Conservation (phyloP, 2,329 filamentous ascomycete genomes). For the Alternaria sp. region DNA sequence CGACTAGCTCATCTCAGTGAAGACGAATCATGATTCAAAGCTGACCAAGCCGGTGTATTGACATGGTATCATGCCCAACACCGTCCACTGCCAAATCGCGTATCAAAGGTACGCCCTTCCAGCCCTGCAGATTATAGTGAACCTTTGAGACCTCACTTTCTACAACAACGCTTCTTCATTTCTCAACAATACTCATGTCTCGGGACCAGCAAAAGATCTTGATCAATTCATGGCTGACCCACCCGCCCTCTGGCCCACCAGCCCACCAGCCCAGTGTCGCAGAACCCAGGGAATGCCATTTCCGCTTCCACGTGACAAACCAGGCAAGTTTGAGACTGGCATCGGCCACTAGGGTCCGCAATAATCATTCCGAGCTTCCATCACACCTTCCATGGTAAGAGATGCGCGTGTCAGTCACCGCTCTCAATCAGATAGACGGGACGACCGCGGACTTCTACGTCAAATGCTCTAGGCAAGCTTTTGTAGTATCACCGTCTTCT, state of each 20-base stretch:
- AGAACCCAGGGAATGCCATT: slow-evolving; percentile 28
- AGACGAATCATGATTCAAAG: slow-evolving; percentile 6
- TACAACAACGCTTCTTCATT: background rate
- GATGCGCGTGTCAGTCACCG: slow-evolving; percentile 28
- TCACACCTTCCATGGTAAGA: slow-evolving; percentile 28
- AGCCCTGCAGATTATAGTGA: background rate
- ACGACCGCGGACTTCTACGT: slow-evolving; percentile 10
- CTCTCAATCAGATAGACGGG: slow-evolving; percentile 8
- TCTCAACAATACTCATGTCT: slow-evolving; percentile 13
- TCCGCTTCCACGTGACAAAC: slow-evolving; percentile 51
- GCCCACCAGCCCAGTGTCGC: slow-evolving; percentile 42
- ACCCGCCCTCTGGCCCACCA: slow-evolving; percentile 21
- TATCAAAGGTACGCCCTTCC: slow-evolving; percentile 9
- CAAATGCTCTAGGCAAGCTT: slow-evolving; percentile 3
- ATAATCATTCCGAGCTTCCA: slow-evolving; percentile 31
- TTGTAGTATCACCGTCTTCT: slow-evolving; percentile 1
- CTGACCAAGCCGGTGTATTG: slow-evolving; percentile 6
- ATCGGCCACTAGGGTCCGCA: slow-evolving; percentile 20
- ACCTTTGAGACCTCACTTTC: background rate
- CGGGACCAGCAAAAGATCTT: slow-evolving; percentile 10
- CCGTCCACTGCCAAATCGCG: background rate
- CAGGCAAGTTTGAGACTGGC: slow-evolving; percentile 31
- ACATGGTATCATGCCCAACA: slow-evolving; percentile 6
- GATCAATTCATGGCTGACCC: slow-evolving; percentile 13
- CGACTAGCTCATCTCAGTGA: slow-evolving; percentile 8